phyloP scores from a whole-genome alignment of 345 rosid genomes.

The Noccaea caerulescens region DNA sequence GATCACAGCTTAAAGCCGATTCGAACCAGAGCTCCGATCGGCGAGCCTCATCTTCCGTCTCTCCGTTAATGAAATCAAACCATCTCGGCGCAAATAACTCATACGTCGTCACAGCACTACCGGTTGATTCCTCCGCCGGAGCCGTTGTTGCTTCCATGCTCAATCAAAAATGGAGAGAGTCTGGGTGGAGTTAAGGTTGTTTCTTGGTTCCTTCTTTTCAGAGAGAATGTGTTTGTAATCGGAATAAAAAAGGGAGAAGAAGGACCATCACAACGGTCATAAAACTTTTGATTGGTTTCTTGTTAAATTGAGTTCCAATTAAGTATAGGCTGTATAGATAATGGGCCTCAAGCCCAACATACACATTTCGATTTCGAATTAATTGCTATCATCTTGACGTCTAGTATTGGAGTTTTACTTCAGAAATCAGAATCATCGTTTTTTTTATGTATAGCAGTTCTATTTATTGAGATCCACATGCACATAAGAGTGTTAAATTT shows the following conservation, averaged over 20 bases:
- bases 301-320: not conserved
- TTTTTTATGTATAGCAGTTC: too few relatives aligned
- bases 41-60: slow-evolving; percentile 65
- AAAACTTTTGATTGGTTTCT: not conserved
- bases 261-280: slow-evolving; percentile 63
- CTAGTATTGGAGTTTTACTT: too few relatives aligned
- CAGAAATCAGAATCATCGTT: too few relatives aligned
- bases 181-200: slow-evolving; percentile 24
- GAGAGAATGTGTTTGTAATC: slow-evolving; percentile 34
- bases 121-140: slow-evolving; percentile 36
- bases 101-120: slow-evolving; percentile 41
- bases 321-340: not conserved
- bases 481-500: too few relatives aligned
- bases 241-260: slow-evolving; percentile 25
- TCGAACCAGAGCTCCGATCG: slow-evolving; percentile 93
- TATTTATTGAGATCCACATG: too few relatives aligned
- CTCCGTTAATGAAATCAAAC: slow-evolving; percentile 76
- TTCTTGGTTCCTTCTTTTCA: slow-evolving; percentile 19
- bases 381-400: not conserved
- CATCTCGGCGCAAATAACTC: slow-evolving; percentile 91
- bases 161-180: not conserved
- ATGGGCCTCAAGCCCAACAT: slow-evolving; percentile 19
- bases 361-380: not conserved
- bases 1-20: slow-evolving; percentile 68
- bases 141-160: slow-evolving; percentile 24